Conservation (phyloP, 192 early-diverging fungal genomes). For the Backusella sp. region DNA sequence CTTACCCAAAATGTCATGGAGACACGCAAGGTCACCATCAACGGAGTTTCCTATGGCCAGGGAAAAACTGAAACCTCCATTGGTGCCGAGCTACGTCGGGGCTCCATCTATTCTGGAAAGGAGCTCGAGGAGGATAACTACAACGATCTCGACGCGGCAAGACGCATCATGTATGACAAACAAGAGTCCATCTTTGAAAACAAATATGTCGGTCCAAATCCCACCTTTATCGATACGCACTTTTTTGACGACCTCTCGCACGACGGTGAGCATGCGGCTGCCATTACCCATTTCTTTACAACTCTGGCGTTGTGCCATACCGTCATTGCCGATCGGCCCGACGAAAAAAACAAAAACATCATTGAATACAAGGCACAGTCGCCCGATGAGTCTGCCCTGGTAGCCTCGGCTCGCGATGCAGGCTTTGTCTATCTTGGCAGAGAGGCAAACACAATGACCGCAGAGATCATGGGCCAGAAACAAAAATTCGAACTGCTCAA, state of each 20-base stretch:
- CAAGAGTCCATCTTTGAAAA: slow-evolving; percentile 59
- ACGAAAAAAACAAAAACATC: slow-evolving; percentile 39
- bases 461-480: slow-evolving; percentile 75
- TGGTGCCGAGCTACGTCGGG: slow-evolving; percentile 40
- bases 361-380: slow-evolving; percentile 91
- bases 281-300: slow-evolving; percentile 79
- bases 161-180: slow-evolving; percentile 55
- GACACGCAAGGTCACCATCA: slow-evolving; percentile 87
- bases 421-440: slow-evolving; percentile 84
- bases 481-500: slow-evolving; percentile 66
- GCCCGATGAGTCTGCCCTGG: slow-evolving; percentile 94
- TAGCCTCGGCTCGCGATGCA: slow-evolving; percentile 79
- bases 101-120: background rate
- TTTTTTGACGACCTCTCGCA: slow-evolving; percentile 61
- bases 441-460: slow-evolving; percentile 60
- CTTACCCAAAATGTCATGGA: slow-evolving; percentile 97
- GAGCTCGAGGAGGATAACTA: slow-evolving; percentile 17
- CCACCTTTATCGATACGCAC: slow-evolving; percentile 70
- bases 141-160: slow-evolving; percentile 38
- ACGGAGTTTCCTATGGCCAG: slow-evolving; percentile 84
- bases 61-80: slow-evolving; percentile 55
- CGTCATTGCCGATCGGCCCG: slow-evolving; percentile 67
- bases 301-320: slow-evolving; percentile 88
- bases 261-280: slow-evolving; percentile 48
- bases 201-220: slow-evolving; percentile 58